Evolutionary conservation across 2,329 filamentous ascomycete genomes (phyloP).

Genomic region (Claviceps purpurea): DNA sequence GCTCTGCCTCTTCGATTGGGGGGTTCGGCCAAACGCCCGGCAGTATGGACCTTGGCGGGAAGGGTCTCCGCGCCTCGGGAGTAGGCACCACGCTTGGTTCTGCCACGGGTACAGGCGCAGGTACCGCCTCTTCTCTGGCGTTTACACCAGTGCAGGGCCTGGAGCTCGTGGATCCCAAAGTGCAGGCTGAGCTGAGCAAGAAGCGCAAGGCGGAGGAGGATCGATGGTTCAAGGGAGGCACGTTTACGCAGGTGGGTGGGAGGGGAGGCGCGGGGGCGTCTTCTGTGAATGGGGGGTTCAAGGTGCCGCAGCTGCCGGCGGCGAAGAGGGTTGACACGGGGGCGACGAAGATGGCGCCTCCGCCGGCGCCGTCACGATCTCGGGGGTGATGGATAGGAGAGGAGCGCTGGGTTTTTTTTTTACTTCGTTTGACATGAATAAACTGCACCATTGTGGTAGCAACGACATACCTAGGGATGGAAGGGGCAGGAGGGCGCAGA

Average conservation of each 20-base stretch:
- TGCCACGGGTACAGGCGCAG: slow-evolving; percentile 58
- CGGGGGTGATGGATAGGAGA: too few relatives aligned
- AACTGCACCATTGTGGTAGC: too few relatives aligned
- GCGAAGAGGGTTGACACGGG: slow-evolving; percentile 50
- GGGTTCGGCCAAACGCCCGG: slow-evolving; percentile 54
- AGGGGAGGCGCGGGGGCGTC: slow-evolving; percentile 30
- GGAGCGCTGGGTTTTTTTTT: too few relatives aligned
- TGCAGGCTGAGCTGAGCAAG: slow-evolving; percentile 71
- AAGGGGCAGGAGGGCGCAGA: too few relatives aligned
- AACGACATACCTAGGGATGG: too few relatives aligned
- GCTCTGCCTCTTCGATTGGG: slow-evolving; percentile 68
- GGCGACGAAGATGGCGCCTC: slow-evolving; percentile 22
- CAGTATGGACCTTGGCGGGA: slow-evolving; percentile 58
- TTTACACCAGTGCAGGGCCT: slow-evolving; percentile 93
- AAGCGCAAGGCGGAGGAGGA: slow-evolving; percentile 93
- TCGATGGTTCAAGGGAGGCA: slow-evolving; percentile 93
- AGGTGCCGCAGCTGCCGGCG: slow-evolving; percentile 62
- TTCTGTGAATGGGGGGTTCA: slow-evolving; percentile 49
- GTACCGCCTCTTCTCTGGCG: slow-evolving; percentile 74
- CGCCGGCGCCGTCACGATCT: slow-evolving; percentile 14
- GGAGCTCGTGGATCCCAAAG: slow-evolving; percentile 88
- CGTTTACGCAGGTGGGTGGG: slow-evolving; percentile 71
- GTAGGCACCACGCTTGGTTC: slow-evolving; percentile 57
- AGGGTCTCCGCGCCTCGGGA: slow-evolving; percentile 68
- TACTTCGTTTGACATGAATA: too few relatives aligned